Evolutionary conservation across 768 basidiomycete species (phyloP), one percentile per base, ranked within the genome.

Genomic region (Epithele typhae): DNA sequence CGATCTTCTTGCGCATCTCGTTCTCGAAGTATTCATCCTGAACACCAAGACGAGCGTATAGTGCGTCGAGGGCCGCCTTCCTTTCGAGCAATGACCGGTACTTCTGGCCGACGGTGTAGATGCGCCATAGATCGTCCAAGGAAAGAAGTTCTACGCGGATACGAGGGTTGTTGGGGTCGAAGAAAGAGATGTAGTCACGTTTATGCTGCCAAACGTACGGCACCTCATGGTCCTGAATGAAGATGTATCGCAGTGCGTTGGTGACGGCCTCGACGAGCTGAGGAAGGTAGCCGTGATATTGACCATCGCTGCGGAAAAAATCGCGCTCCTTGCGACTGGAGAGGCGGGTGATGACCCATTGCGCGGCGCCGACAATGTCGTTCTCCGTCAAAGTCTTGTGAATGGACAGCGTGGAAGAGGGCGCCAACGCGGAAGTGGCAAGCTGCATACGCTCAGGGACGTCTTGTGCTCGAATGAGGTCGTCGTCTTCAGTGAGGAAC

Each of bases 381-480:
- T 77, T 76, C 53, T 84, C 81, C 6, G 80, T 79, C 51, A 91
- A 74, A 25, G 78, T 74, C 37, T 75, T 74, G 55, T 83, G 79
- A 8, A 78, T 61, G 25, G 81, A 81, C 40, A 84, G 67, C 4
- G 76, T 76, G 2, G 87, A 74, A 21, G 75, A 75, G 23, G 71
- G 64, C 1, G 89, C 89, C n/a, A 96, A 68, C 0, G 92, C 87
- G 18, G 88, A 91, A 18, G 82, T 87, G 12, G 84, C 80, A 17
- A 98, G 77, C 64, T 95, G 93, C 87, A 94, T 92, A 39, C 96
- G 86, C 63, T 99, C 96, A 1, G 96, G 96, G 30, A 90, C 81
- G 66, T 98, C 96, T 60, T 79, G 81, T 15, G 78, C 81, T 37
- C 94, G 85, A 51, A 99, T 94, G 37, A 91, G 71, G 58, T 95